These are phyloP conservation scores for Thinopyrum obtusiflorum DNA, from an alignment of 202 grass and related monocot genomes.

Conservation along the genomic window DNA sequence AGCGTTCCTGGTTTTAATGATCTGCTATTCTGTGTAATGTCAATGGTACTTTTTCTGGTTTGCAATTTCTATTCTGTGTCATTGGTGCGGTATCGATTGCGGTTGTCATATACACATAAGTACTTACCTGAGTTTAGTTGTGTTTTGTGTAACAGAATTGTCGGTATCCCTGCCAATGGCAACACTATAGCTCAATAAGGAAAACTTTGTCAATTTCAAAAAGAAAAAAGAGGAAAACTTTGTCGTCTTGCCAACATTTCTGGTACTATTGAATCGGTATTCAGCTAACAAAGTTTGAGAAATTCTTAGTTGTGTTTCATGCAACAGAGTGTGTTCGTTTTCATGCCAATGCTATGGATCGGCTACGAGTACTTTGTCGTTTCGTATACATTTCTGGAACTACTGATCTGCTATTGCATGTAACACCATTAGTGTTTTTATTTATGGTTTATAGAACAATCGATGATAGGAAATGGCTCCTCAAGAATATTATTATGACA, in stretches of 20 bases:
- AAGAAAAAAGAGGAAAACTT: not conserved
- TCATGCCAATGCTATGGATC: not conserved
- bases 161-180: not conserved
- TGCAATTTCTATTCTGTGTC: too few species aligned
- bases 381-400: not conserved
- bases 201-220: too few species aligned
- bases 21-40: too few species aligned
- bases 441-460: not conserved
- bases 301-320: not conserved
- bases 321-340: not conserved
- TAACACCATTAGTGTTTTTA: not conserved
- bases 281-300: not conserved
- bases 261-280: too few species aligned
- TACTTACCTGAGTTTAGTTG: too few species aligned
- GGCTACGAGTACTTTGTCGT: not conserved
- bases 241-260: not conserved
- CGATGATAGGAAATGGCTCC: not conserved
- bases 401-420: not conserved
- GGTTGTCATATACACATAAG: too few species aligned
- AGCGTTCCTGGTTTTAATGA: too few species aligned
- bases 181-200: not conserved
- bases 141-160: too few species aligned
- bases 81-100: too few species aligned
- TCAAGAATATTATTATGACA: not conserved
- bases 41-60: too few species aligned